A percentile compares a stretch with the other conserved stretches of the same genome.
Evolutionary conservation across 192 early-diverging fungal genomes (phyloP).

Genomic region (Backusella circina): DNA sequence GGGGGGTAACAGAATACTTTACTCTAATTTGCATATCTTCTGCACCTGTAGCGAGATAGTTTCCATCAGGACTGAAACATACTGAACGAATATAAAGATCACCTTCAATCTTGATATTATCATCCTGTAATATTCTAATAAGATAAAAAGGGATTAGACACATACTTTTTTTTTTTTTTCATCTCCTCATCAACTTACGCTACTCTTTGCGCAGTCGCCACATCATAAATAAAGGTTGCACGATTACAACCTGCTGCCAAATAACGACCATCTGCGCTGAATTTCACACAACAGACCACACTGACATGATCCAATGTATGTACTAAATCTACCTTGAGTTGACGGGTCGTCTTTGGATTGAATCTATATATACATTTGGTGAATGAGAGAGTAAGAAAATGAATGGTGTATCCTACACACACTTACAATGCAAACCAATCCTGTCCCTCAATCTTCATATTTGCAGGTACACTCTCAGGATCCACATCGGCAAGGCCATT

Average conservation of each 20-base stretch:
- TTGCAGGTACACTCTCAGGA: constrained; percentile 71
- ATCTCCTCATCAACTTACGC: constrained; percentile 39
- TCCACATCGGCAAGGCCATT: constrained; percentile 66
- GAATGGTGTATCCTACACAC: neutral
- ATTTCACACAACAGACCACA: constrained; percentile 98
- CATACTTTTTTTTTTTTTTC: too few species aligned
- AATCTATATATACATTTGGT: constrained; percentile 43
- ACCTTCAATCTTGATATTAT: constrained; percentile 65
- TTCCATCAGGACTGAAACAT: constrained; percentile 91
- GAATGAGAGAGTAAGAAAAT: neutral
- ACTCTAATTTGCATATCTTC: constrained; percentile 94
- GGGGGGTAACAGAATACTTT: neutral
- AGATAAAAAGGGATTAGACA: neutral
- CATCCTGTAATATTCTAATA: constrained; percentile 71
- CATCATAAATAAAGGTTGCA: constrained; percentile 85
- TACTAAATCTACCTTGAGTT: constrained; percentile 65
- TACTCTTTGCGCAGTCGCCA: constrained; percentile 61
- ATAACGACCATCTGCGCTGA: constrained; percentile 89
- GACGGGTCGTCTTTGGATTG: constrained; percentile 65
- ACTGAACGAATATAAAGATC: constrained; percentile 97
- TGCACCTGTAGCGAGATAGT: constrained; percentile 89
- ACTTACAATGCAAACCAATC: constrained; percentile 91
- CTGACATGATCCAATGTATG: constrained; percentile 61
- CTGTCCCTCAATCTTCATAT: constrained; percentile 72
- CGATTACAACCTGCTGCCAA: constrained; percentile 96